Percentiles rank a stretch among this genome's conserved stretches.
Evolutionary conservation across 202 grass and related monocot species (phyloP).

Genomic region (Musa balbisiana): DNA sequence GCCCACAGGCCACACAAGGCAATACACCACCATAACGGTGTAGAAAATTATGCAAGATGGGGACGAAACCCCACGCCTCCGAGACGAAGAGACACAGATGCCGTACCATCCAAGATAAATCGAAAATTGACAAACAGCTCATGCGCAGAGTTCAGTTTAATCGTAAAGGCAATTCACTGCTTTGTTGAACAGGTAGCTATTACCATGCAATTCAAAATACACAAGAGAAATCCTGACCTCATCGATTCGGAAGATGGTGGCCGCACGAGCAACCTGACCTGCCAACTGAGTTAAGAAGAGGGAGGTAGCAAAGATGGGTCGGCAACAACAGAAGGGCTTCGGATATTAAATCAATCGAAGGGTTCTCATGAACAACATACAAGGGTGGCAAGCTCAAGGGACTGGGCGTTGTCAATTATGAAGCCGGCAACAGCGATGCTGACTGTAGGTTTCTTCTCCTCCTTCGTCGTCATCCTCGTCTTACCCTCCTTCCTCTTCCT

Average conservation of each 20-base stretch:
- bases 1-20: too few relatives aligned
- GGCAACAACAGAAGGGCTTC: not conserved
- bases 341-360: not conserved
- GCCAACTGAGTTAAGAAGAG: not conserved
- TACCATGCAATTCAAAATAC: not conserved
- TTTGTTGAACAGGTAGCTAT: not conserved
- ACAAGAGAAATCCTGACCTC: conserved; percentile 35
- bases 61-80: too few relatives aligned
- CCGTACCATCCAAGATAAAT: too few relatives aligned
- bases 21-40: too few relatives aligned
- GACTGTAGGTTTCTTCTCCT: conserved; percentile 42
- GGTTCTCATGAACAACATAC: conserved; percentile 24
- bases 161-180: too few relatives aligned
- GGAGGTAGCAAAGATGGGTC: not conserved
- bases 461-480: conserved; percentile 13
- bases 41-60: too few relatives aligned
- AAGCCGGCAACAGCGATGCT: conserved; percentile 70
- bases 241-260: conserved; percentile 74
- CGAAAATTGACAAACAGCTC: too few relatives aligned
- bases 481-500: conserved; percentile 25
- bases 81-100: too few relatives aligned
- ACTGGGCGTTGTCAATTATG: conserved; percentile 92
- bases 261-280: conserved; percentile 79
- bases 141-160: too few relatives aligned
- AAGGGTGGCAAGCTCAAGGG: conserved; percentile 82